phyloP scores from a whole-genome alignment of 2,329 filamentous ascomycete species.

The Biscogniauxia marginata region DNA sequence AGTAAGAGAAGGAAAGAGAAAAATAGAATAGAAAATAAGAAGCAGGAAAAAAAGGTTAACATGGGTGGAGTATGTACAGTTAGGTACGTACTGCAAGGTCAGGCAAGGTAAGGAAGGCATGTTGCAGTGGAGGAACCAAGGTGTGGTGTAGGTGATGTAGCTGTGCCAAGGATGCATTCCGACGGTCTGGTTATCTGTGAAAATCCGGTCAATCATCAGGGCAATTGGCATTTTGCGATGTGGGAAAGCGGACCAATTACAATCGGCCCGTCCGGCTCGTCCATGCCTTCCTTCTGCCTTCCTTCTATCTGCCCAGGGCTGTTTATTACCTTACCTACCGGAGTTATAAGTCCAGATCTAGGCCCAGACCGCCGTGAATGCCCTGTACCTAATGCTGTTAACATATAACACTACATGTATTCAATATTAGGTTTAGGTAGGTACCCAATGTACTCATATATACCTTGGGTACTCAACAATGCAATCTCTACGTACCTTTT shows the following conservation, averaged over 20 bases:
- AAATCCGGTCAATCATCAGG: not conserved
- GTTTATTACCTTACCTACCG: not conserved
- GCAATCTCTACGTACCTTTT: too few relatives aligned
- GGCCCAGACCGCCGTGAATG: not conserved
- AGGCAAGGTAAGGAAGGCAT: not conserved
- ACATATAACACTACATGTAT: too few relatives aligned
- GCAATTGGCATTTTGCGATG: not conserved
- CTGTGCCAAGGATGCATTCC: not conserved
- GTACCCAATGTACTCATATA: too few relatives aligned
- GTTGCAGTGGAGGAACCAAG: not conserved
- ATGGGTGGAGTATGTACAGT: not conserved
- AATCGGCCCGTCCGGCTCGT: not conserved
- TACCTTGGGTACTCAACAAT: too few relatives aligned
- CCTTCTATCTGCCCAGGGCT: too few relatives aligned
- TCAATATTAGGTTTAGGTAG: too few relatives aligned
- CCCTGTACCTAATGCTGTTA: too few relatives aligned
- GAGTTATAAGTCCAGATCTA: not conserved
- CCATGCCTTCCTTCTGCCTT: not conserved
- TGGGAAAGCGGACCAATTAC: not conserved
- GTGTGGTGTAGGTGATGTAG: not conserved
- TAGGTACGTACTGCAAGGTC: not conserved
- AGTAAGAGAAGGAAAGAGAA: not conserved
- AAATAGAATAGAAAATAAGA: not conserved
- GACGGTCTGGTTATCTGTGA: not conserved
- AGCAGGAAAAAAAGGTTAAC: not conserved